These are phyloP conservation scores for Sporisorium sorghi DNA, from an alignment of 1,284 basidiomycete genomes.

Conservation along the genomic window DNA sequence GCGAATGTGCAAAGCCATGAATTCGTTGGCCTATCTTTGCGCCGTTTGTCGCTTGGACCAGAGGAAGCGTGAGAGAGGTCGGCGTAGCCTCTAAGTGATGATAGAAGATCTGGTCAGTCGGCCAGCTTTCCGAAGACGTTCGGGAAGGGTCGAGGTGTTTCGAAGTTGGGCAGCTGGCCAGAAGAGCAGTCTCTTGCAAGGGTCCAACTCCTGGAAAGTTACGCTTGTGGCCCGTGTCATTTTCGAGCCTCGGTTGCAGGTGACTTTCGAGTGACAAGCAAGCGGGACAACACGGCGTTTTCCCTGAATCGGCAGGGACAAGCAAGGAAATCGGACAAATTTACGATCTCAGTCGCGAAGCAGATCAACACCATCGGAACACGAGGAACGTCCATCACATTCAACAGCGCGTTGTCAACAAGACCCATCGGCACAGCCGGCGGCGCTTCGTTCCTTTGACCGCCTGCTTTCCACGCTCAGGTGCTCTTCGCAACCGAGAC, in stretches of 20 bases:
- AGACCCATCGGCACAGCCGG: slow-evolving; percentile 7
- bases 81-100: neutral
- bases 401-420: slow-evolving; percentile 21
- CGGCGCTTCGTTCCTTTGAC: neutral
- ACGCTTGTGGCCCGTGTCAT: slow-evolving; percentile 9
- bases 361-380: slow-evolving; percentile 14
- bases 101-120: neutral
- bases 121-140: neutral
- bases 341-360: neutral
- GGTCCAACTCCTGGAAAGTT: slow-evolving; percentile 8
- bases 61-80: neutral
- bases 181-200: neutral
- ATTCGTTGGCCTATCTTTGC: neutral
- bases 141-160: neutral
- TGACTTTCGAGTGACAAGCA: neutral
- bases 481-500: neutral
- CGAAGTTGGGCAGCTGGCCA: too few species aligned
- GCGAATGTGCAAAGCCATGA: neutral
- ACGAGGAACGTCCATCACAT: slow-evolving; percentile 18
- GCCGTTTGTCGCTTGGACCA: neutral
- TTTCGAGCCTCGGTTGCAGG: neutral
- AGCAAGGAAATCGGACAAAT: neutral
- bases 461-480: slow-evolving; percentile 6
- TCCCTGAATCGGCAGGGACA: too few species aligned
- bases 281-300: too few species aligned